Evolutionary conservation across 179 eudicot genomes (phyloP).

Genomic region (Amaranthus tricolor): DNA sequence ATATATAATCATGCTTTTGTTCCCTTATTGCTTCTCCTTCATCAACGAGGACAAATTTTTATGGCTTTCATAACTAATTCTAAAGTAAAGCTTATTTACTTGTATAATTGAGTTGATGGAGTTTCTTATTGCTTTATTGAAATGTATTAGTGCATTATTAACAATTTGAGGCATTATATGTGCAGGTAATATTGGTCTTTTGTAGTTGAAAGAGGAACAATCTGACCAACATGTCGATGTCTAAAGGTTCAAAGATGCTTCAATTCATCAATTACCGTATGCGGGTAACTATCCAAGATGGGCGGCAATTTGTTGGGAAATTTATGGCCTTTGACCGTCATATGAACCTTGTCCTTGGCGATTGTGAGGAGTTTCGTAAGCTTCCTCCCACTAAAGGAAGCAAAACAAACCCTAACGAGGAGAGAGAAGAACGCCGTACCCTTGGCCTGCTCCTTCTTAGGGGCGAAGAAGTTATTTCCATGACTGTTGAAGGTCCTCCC

Average conservation of each 20-base stretch:
- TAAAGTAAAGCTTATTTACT: too few relatives aligned
- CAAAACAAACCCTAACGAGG: slow-evolving; percentile 39
- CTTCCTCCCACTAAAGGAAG: slow-evolving; percentile 63
- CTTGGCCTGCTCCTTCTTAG: slow-evolving; percentile 80
- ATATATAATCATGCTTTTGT: too few relatives aligned
- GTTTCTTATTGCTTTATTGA: too few relatives aligned
- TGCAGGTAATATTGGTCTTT: slow-evolving; percentile 1
- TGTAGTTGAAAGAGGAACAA: background rate
- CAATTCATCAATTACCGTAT: slow-evolving; percentile 87
- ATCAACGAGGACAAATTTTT: too few relatives aligned
- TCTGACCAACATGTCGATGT: slow-evolving; percentile 66
- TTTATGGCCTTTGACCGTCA: slow-evolving; percentile 95
- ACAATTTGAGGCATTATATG: background rate
- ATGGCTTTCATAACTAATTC: too few relatives aligned
- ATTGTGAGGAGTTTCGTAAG: slow-evolving; percentile 84
- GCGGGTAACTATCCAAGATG: slow-evolving; percentile 84
- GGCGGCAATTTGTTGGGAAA: slow-evolving; percentile 76
- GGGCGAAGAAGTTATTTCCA: slow-evolving; percentile 79
- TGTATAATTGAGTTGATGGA: too few relatives aligned
- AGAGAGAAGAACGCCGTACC: slow-evolving; percentile 69
- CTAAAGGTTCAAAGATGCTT: slow-evolving; percentile 86
- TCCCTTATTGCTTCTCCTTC: too few relatives aligned
- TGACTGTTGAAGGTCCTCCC: slow-evolving; percentile 93
- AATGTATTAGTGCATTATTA: background rate
- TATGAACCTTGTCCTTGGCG: slow-evolving; percentile 89